Evolutionary conservation across 1,139 yeast genomes (phyloP).

Genomic region (Saccharomyces hybrid): DNA sequence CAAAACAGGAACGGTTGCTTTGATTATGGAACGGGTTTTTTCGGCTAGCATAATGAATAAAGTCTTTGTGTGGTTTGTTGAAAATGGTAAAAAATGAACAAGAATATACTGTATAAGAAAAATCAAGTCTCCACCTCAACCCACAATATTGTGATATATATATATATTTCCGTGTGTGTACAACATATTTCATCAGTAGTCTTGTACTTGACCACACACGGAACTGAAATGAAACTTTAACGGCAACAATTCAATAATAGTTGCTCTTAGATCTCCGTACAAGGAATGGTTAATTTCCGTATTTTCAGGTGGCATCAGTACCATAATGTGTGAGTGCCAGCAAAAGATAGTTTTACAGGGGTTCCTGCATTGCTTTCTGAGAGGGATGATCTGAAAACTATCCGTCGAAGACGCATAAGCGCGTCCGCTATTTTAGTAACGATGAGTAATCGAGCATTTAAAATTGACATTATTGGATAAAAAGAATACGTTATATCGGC

Average conservation of each 20-base stretch:
- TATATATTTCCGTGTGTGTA: not conserved
- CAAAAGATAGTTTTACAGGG: not conserved
- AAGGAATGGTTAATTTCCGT: not conserved
- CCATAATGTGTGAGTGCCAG: not conserved
- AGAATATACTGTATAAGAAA: no score
- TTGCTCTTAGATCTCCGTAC: not conserved
- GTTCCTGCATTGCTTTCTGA: not conserved
- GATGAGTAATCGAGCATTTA: not conserved
- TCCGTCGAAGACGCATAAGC: not conserved
- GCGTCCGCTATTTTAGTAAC: not conserved
- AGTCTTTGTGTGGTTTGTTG: not conserved
- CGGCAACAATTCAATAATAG: not conserved
- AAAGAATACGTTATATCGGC: not conserved
- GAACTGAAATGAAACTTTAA: not conserved
- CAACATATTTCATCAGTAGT: not conserved
- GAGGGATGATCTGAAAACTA: not conserved
- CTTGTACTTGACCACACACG: not conserved
- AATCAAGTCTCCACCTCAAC: not conserved
- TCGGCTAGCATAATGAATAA: constrained; percentile 22
- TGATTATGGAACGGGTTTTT: constrained; percentile 35
- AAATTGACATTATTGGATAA: not conserved
- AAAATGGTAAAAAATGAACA: not conserved
- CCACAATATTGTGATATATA: not conserved
- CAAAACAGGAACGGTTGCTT: constrained; percentile 53
- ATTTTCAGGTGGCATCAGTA: not conserved